These are phyloP conservation scores for Mortierella sp. DNA, from an alignment of 371 early-diverging fungal species.

Conservation along the genomic window DNA sequence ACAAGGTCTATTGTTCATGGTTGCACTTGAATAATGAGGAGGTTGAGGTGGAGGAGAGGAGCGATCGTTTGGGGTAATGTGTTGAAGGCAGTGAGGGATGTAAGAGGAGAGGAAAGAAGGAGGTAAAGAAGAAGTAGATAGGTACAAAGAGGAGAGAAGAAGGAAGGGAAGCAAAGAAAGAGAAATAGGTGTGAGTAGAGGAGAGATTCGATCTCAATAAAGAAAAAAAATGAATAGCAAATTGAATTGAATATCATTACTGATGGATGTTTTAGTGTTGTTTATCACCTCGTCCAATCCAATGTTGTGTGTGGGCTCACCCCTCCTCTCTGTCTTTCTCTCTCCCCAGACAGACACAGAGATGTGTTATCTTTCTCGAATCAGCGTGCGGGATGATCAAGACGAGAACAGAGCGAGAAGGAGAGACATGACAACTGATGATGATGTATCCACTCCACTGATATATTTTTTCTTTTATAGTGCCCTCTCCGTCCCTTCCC, in stretches of 20 bases:
- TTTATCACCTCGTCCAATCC: constrained; percentile 7
- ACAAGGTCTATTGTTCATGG: background rate
- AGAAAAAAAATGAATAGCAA: background rate
- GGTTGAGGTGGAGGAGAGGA: background rate
- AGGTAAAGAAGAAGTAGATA: background rate
- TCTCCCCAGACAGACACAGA: background rate
- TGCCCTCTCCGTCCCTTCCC: background rate
- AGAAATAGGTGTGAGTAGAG: no score
- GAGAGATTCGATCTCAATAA: no score
- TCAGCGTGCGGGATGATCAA: constrained; percentile 4
- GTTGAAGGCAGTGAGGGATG: background rate
- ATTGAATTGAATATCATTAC: background rate
- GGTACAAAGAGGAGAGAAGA: no score
- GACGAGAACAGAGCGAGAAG: background rate
- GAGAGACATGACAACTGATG: constrained; percentile 10
- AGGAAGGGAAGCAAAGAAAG: background rate
- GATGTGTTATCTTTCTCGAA: constrained; percentile 12
- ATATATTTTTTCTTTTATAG: constrained; percentile 3
- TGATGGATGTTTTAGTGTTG: background rate
- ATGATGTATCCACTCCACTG: constrained; percentile 14
- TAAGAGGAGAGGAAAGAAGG: constrained; percentile 3
- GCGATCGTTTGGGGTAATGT: no score
- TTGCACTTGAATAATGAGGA: background rate
- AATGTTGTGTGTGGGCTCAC: background rate
- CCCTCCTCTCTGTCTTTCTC: background rate